Percentiles rank a stretch among this genome's conserved stretches.
Conservation (phyloP, 139 green algal genomes). For the Coelastrella sp. region DNA sequence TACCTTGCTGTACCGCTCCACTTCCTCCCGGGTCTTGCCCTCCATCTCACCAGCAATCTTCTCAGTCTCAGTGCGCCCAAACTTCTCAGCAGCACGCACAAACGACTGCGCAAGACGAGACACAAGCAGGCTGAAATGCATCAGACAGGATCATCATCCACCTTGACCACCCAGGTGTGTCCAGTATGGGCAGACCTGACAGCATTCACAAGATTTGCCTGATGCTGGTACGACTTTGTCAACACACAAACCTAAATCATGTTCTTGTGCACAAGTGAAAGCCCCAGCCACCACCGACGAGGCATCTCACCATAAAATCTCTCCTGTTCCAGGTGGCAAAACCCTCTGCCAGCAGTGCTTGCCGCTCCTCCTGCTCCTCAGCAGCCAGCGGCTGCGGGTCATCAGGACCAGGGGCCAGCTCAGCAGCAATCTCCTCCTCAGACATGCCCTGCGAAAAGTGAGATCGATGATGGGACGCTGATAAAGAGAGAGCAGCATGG, state of each 20-base stretch:
- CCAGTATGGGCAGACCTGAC: too few species aligned
- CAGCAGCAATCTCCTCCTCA: slow-evolving; percentile 73
- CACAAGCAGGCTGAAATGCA: not conserved
- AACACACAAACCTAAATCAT: too few species aligned
- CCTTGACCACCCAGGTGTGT: too few species aligned
- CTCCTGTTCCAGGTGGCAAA: slow-evolving; percentile 92
- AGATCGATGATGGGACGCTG: not conserved
- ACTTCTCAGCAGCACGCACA: slow-evolving; percentile 91
- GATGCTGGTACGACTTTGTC: too few species aligned
- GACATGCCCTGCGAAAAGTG: slow-evolving; percentile 66
- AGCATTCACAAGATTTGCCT: too few species aligned
- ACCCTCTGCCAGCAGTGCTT: slow-evolving; percentile 77
- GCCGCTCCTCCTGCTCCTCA: slow-evolving; percentile 85
- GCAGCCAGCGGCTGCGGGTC: slow-evolving; percentile 89
- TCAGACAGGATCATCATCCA: not conserved
- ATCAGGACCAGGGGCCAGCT: slow-evolving; percentile 66
- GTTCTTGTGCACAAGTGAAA: too few species aligned
- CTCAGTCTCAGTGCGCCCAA: slow-evolving; percentile 82
- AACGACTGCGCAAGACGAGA: slow-evolving; percentile 75
- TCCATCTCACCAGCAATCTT: slow-evolving; percentile 93
- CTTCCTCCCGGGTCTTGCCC: slow-evolving; percentile 93
- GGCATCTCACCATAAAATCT: slow-evolving; percentile 87
- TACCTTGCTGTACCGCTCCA: slow-evolving; percentile 68
- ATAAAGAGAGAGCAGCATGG: not conserved
- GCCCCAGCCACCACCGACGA: not conserved